Evolutionary conservation across 768 basidiomycete genomes (phyloP).

Genomic region (Suillus fuscotomentosus): DNA sequence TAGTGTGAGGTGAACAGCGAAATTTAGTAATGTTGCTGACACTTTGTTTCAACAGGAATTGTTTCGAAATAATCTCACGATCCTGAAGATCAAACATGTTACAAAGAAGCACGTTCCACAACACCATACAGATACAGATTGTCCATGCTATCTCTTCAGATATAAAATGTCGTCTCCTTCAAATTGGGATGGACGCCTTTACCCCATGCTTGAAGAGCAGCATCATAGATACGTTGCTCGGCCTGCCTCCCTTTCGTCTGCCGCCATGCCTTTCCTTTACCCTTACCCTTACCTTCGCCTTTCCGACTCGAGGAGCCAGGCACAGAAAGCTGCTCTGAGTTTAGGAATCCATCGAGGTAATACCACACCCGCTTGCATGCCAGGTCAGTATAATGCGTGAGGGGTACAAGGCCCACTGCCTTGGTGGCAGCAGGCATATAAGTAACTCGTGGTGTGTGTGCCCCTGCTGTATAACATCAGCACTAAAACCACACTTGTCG

Average conservation of each 20-base stretch:
- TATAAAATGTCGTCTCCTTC: constrained; percentile 70
- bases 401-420: constrained; percentile 76
- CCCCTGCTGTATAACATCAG: constrained; percentile 76
- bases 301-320: not conserved
- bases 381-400: constrained; percentile 79
- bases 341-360: constrained; percentile 34
- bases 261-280: not conserved
- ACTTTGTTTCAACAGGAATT: no score
- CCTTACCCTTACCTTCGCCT: not conserved
- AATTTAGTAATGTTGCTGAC: no score
- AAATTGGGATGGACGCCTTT: constrained; percentile 56
- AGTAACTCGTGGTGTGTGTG: constrained; percentile 64
- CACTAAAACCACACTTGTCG: constrained; percentile 65
- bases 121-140: not conserved
- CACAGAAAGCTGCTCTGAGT: not conserved
- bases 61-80: no score
- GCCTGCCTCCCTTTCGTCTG: constrained; percentile 7
- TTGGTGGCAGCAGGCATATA: constrained; percentile 70
- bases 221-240: constrained; percentile 15
- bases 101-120: no score
- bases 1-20: no score
- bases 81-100: no score
- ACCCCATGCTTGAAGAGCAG: constrained; percentile 43
- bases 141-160: constrained; percentile 33
- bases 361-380: constrained; percentile 78